phyloP scores from a whole-genome alignment of 2,329 filamentous ascomycete genomes.

The Sclerotinia sclerotiorum region DNA sequence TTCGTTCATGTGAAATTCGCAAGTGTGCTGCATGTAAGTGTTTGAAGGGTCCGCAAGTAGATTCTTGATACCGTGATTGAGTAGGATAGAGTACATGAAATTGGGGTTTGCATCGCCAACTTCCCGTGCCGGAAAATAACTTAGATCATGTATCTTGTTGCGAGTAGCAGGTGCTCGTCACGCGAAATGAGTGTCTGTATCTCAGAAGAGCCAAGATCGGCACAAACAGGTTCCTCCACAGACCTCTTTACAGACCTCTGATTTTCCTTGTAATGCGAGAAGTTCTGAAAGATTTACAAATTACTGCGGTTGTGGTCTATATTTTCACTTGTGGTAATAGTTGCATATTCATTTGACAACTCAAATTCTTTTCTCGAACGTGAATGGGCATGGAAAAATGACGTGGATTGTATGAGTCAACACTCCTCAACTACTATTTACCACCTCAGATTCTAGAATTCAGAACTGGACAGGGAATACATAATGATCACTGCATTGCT shows the following conservation, averaged over 20 bases:
- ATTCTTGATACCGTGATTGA: no score
- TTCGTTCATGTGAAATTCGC: neutral
- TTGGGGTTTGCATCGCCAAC: neutral
- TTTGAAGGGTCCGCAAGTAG: neutral
- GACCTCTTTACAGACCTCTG: neutral
- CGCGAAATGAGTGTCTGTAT: neutral
- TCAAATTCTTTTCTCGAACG: neutral
- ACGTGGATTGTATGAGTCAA: no score
- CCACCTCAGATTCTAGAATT: no score
- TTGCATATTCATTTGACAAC: neutral
- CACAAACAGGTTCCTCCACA: neutral
- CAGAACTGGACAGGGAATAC: no score
- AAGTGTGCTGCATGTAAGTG: neutral
- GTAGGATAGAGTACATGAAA: neutral
- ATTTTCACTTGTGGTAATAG: neutral
- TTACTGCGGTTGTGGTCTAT: neutral
- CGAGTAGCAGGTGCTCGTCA: neutral
- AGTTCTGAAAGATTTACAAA: neutral
- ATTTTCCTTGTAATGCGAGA: neutral
- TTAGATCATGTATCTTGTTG: neutral
- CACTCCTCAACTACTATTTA: no score
- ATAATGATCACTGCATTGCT: no score
- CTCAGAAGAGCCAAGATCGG: neutral
- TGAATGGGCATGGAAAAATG: no score
- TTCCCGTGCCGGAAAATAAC: neutral